These are phyloP conservation scores for Umbelopsis vinacea DNA, from an alignment of 192 early-diverging fungal genomes.

Conservation along the genomic window DNA sequence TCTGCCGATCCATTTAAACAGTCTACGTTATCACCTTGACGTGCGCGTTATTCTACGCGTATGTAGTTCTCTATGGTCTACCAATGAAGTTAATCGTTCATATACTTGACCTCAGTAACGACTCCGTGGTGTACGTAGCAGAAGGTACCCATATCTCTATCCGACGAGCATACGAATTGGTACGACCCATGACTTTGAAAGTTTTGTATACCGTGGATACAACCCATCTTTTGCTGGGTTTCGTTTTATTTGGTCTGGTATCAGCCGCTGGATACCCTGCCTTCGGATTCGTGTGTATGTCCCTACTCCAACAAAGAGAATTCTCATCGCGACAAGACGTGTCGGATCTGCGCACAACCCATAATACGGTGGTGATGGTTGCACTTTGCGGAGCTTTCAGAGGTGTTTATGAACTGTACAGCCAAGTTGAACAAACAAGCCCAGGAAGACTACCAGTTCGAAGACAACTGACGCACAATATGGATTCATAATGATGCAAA, in stretches of 20 bases:
- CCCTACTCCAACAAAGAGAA: background rate
- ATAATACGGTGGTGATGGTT: background rate
- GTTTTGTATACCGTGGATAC: background rate
- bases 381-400: conserved; percentile 1
- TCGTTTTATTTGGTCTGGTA: background rate
- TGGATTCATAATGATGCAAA: background rate
- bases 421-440: background rate
- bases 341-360: background rate
- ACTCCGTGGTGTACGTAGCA: conserved; percentile 9
- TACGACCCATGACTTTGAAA: background rate
- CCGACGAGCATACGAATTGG: conserved; percentile 7
- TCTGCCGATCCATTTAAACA: background rate
- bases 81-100: conserved; percentile 6
- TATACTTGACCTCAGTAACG: background rate
- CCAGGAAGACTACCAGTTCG: background rate
- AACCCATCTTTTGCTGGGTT: conserved; percentile 3
- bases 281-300: conserved; percentile 4
- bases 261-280: conserved; percentile 1
- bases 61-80: conserved; percentile 2
- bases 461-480: background rate
- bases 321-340: background rate
- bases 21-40: background rate
- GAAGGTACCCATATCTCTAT: conserved; percentile 8
- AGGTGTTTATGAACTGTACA: conserved; percentile 1
- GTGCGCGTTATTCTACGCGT: background rate